These are phyloP conservation scores for Orbilia javanica DNA, from an alignment of 2,329 filamentous ascomycete genomes.

Conservation along the genomic window DNA sequence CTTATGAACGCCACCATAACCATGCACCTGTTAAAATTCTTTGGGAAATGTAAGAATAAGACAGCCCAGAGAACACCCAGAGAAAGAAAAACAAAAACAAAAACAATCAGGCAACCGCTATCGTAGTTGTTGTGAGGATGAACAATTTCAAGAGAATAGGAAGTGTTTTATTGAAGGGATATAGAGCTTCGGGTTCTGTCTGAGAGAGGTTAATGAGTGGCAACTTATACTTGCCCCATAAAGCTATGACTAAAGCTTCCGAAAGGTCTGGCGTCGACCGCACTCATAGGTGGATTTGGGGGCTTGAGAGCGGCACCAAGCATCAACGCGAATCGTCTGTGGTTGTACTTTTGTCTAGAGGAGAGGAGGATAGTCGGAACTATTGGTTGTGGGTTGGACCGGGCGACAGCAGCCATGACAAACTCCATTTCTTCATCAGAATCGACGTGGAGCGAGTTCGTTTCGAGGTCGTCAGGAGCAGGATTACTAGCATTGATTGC, in stretches of 20 bases:
- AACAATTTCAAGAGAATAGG: background rate
- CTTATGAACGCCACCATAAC: constrained; percentile 15
- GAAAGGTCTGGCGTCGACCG: constrained; percentile 37
- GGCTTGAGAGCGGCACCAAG: constrained; percentile 74
- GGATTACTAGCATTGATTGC: constrained; percentile 95
- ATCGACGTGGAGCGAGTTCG: constrained; percentile 83
- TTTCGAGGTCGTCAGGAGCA: constrained; percentile 85
- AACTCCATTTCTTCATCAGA: constrained; percentile 93
- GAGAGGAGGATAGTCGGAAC: constrained; percentile 75
- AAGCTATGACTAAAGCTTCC: constrained; percentile 52
- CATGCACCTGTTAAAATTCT: background rate
- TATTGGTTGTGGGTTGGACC: constrained; percentile 82
- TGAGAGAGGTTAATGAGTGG: background rate
- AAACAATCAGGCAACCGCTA: background rate
- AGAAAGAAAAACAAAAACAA: background rate
- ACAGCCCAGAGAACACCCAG: background rate
- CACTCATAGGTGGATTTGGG: constrained; percentile 49
- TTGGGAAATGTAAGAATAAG: background rate
- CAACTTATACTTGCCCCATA: constrained; percentile 30
- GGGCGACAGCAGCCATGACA: constrained; percentile 83
- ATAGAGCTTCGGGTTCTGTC: background rate
- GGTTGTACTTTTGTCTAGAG: constrained; percentile 74
- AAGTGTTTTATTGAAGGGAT: background rate
- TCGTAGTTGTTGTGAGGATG: background rate
- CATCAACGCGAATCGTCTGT: constrained; percentile 75